Evolutionary conservation across 2,329 filamentous ascomycete species (phyloP), one percentile per base, ranked within the genome.

Genomic region (Curvularia lunata): DNA sequence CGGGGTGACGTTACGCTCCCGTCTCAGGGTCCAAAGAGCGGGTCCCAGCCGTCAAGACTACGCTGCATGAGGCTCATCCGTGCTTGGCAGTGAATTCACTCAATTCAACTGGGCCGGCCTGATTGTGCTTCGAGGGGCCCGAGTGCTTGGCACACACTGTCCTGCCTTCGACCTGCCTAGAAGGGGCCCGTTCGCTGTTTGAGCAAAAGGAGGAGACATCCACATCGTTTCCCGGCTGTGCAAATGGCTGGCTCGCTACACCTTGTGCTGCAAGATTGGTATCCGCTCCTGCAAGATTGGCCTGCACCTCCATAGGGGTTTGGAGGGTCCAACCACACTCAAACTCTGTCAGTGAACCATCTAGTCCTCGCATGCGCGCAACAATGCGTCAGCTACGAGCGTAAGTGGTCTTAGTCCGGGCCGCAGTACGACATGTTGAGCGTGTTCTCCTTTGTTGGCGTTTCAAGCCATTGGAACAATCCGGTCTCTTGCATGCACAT

Each of bases 21-120:
- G 49, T 51, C 27, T 43, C 40, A 58, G 55, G 55, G 55, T 58
- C 55, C 50, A 58, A 19, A 27, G 25, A 46, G 47, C 13, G 54
- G 49, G 49, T 37, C 40, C 40, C 49, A 45, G 6, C 48, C 41
- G 32, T 21, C 21, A 34, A 2, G 16, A 40, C 51, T 54, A 49
- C 38, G 18, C 45, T 8, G 18, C 10, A 30, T 54, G 45, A 19
- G 38, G 55, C 12, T 10, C 32, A 30, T 16, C 28, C 32, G 30
- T n/a, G 16, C 50, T 53, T 32, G 32, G 18, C 23, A n/a, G 28
- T 41, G 27, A 45, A 37, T 52, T 21, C 49, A 34, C 21, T 37
- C 52, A 19, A 43, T 23, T 28, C 50, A 30, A 28, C 30, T 42
- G 41, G 18, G 10, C 28, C 40, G 40, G 27, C 47, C 30, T 28